Evolutionary conservation across 1,139 yeast genomes (phyloP), one percentile per base, ranked within the genome.

Genomic region (Geotrichum reessii): DNA sequence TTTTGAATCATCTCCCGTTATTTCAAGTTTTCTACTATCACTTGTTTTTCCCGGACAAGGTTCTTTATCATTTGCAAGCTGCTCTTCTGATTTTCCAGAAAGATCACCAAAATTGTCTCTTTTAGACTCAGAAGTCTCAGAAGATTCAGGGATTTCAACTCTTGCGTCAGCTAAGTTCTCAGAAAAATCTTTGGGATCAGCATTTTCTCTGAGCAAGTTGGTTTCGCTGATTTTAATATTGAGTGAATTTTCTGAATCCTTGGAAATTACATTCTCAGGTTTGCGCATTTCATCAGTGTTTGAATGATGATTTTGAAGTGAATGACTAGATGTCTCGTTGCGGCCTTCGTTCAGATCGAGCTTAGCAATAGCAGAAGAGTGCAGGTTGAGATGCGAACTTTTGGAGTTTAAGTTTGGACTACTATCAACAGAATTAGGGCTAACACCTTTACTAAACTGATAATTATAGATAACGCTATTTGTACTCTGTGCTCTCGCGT

Each of bases 401-500:
- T 17, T 37, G 44, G 5, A n/a, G 17, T 37, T 37, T 37, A 37
- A 14, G 9, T 17, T n/a, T 1, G 44, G 19, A n/a, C 44, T 37
- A 37, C 44, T 17, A n/a, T 37, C 44, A n/a, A 14, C 21, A 24
- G 37, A 17, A 8, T 12, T 17, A 21, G 22, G 9, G 19, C 49
- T 22, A n/a, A 22, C 19, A 25, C 17, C 25, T n/a, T 24, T 49
- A 17, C 9, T 19, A 11, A 17, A n/a, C 24, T 33, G 37, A 1
- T 24, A 12, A 14, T 33, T 42, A 47, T 50, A 50, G 19, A 19
- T 56, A 17, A 56, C 48, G 33, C 52, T 52, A 33, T 27, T 53
- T 22, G 54, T 49, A 25, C 56, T 52, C 42, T 57, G 59, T 2
- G 59, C 42, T 49, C 52, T 49, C 7, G 47, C 37, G 33, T 57